Base-by-base conservation (phyloP, 768 basidiomycete genomes). In the Lactifluus echinatus region DNA sequence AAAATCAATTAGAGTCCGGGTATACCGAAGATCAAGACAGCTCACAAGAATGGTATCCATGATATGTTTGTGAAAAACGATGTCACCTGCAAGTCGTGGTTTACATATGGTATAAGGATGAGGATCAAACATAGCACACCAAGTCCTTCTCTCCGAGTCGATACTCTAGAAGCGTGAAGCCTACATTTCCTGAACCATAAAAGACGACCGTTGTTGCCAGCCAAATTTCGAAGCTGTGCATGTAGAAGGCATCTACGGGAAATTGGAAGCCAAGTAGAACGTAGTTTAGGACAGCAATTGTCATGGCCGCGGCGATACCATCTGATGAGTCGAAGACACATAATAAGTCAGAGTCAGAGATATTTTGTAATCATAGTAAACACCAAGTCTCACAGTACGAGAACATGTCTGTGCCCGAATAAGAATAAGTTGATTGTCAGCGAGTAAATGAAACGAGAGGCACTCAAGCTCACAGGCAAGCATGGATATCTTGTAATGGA, bases 151-250 rank as follows among this genome's bases (percentile, higher is more conserved):
- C 66, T 29, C 86, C 86, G 3, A 89, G 71, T 21, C 87, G 77
- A 67, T 89, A 89, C 68, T 87, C 85, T 52, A 89, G 68, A 23
- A 89, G 68, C 14, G 85, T 79, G 69, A 83, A 88, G 14, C 84
- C 85, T 14, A 88, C 61, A 54, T 81, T 89, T 1, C 87, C 87
- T 21, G 80, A 74, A 2, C 85, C 86, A 69, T 83, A 83, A 70
- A 89, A 89, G 26, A 89, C 85, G n/a, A 87, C 75, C 1, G 80
- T 80, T 12, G 82, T 84, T 33, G 88, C 85, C 34, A 89, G 76
- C 80, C 83, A 89, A 65, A 89, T 85, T 71, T 89, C 88, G 68
- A 88, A 89, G 65, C 79, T 79, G 70, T 84, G 85, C 72, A 87
- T 78, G 73, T 89, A 89, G 68, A 79, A 88, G 23, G 80, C 83